A percentile compares a stretch with the other conserved stretches of the same genome.
phyloP scores from a whole-genome alignment of 106 monocot species.

The Posidonia australis region DNA sequence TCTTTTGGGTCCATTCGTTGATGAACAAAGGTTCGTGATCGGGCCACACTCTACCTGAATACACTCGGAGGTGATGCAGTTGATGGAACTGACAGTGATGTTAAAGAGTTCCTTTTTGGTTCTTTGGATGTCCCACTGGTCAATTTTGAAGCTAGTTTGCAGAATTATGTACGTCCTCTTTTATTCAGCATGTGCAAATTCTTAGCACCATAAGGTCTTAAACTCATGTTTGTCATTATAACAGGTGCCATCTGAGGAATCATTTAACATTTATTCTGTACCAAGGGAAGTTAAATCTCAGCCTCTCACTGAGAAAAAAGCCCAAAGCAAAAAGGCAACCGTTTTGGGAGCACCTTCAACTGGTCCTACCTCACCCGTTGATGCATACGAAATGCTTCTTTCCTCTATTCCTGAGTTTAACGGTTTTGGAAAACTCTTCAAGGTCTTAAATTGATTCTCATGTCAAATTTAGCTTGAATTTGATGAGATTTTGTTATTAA shows the following conservation, averaged over 20 bases:
- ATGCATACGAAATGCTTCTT: conserved; percentile 84
- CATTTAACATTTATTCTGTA: conserved; percentile 63
- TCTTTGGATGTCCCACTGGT: conserved; percentile 73
- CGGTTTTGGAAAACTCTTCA: conserved; percentile 79
- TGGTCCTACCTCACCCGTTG: conserved; percentile 47
- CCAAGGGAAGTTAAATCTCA: conserved; percentile 66
- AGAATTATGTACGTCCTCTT: conserved; percentile 60
- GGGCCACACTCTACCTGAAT: conserved; percentile 90
- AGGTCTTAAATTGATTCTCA: conserved; percentile 27
- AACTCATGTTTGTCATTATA: neutral
- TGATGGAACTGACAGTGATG: conserved; percentile 44
- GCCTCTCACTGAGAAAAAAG: conserved; percentile 70
- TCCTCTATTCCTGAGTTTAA: conserved; percentile 83
- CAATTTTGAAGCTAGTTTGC: conserved; percentile 76
- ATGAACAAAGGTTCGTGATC: conserved; percentile 70
- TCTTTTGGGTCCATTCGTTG: neutral
- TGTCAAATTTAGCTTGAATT: neutral
- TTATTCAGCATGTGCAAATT: neutral
- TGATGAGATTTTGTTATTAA: neutral
- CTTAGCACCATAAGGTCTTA: neutral
- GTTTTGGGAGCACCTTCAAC: conserved; percentile 45
- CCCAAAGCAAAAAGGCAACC: conserved; percentile 49
- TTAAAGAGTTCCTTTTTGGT: conserved; percentile 91
- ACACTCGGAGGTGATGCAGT: conserved; percentile 49
- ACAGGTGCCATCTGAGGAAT: conserved; percentile 63